Evolutionary conservation across 345 rosid species (phyloP).

Genomic region (Durio zibethinus): DNA sequence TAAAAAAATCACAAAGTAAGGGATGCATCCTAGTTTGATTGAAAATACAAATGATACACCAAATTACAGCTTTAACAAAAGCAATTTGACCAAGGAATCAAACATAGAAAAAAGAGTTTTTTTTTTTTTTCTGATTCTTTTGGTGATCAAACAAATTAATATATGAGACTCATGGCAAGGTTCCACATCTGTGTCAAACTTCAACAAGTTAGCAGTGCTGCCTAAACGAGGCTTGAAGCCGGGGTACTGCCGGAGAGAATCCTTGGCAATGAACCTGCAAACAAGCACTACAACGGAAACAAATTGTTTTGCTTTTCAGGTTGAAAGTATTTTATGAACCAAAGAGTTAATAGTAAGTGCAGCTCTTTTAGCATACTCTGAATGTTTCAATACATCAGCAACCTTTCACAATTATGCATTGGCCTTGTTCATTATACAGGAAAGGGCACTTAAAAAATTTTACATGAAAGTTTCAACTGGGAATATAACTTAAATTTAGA

Average conservation of each 20-base stretch:
- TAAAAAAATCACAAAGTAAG: too few relatives aligned
- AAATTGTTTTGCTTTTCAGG: not conserved
- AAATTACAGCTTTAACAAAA: too few relatives aligned
- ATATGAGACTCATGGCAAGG: too few relatives aligned
- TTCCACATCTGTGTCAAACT: too few relatives aligned
- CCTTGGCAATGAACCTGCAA: not conserved
- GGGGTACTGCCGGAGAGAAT: not conserved
- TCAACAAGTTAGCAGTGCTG: too few relatives aligned
- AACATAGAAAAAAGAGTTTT: too few relatives aligned
- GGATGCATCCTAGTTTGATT: too few relatives aligned
- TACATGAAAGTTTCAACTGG: conserved; percentile 15
- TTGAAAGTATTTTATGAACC: not conserved
- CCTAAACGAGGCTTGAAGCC: too few relatives aligned
- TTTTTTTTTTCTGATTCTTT: too few relatives aligned
- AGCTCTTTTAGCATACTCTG: not conserved
- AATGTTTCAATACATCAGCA: not conserved
- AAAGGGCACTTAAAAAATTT: not conserved
- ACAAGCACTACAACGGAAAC: not conserved
- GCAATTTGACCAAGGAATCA: too few relatives aligned
- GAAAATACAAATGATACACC: too few relatives aligned
- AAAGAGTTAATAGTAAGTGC: not conserved
- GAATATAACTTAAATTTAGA: not conserved
- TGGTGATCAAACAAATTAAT: too few relatives aligned
- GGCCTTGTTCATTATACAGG: not conserved
- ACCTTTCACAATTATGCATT: conserved; percentile 4